A percentile compares a stretch with the other conserved stretches of the same genome.
These are phyloP conservation scores for Nakazawaea ernobii DNA, from an alignment of 805 yeast species.

Conservation along the genomic window DNA sequence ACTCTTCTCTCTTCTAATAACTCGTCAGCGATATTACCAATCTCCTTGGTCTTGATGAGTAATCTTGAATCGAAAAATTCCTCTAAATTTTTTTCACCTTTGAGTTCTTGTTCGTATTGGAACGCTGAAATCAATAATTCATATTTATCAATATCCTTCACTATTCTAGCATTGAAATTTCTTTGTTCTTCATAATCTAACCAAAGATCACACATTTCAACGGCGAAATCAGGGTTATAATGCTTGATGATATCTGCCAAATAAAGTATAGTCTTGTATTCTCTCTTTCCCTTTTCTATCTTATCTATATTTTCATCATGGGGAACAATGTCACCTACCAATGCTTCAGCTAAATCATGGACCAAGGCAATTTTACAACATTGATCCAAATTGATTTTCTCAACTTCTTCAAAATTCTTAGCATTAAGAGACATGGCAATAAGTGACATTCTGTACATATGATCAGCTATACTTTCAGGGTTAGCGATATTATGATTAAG, in stretches of 20 bases:
- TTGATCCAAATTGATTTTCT: slow-evolving; percentile 51
- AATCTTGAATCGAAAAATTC: slow-evolving; percentile 64
- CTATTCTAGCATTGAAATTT: slow-evolving; percentile 78
- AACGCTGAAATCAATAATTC: slow-evolving; percentile 79
- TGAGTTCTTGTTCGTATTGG: slow-evolving; percentile 71
- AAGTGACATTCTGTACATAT: slow-evolving; percentile 91
- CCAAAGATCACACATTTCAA: slow-evolving; percentile 70
- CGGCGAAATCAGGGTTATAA: slow-evolving; percentile 58
- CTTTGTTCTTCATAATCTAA: slow-evolving; percentile 83
- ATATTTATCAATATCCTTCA: slow-evolving; percentile 90
- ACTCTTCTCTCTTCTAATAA: slow-evolving; percentile 39
- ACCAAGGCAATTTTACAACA: slow-evolving; percentile 84
- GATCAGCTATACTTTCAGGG: slow-evolving; percentile 82
- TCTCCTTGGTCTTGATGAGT: slow-evolving; percentile 65
- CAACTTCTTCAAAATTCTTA: slow-evolving; percentile 21
- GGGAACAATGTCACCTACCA: slow-evolving; percentile 95
- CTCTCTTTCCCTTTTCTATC: slow-evolving; percentile 80
- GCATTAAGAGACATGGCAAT: slow-evolving; percentile 63
- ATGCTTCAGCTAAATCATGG: slow-evolving; percentile 91
- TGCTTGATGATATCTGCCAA: slow-evolving; percentile 54
- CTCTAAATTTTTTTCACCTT: slow-evolving; percentile 50
- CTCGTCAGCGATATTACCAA: slow-evolving; percentile 62
- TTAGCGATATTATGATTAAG: slow-evolving; percentile 54
- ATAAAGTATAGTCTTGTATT: slow-evolving; percentile 64
- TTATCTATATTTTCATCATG: slow-evolving; percentile 59